Conservation (phyloP, 495 filamentous ascomycete genomes). For the Chaetomidium leptoderma region DNA sequence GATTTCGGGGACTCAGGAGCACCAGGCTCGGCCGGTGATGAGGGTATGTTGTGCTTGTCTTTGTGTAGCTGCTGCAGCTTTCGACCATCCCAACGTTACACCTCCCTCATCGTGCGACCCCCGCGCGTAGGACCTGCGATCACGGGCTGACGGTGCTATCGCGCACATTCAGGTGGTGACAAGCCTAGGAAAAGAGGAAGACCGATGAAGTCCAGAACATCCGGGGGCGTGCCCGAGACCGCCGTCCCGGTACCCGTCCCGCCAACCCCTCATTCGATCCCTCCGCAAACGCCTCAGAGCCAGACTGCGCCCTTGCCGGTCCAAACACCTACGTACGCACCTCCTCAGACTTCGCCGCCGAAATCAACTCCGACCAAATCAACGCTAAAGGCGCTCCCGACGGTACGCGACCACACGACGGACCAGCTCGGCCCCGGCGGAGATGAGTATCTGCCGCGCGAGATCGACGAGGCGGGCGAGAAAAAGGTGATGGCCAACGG, state of each 20-base stretch:
- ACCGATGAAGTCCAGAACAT: constrained; percentile 63
- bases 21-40: constrained; percentile 65
- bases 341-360: constrained; percentile 69
- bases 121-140: constrained; percentile 22
- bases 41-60: constrained; percentile 63
- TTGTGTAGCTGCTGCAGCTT: constrained; percentile 33
- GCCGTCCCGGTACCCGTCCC: constrained; percentile 49
- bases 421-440: constrained; percentile 87
- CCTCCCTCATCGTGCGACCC: constrained; percentile 37
- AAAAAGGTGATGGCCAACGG: constrained; percentile 86
- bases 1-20: constrained; percentile 57
- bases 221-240: constrained; percentile 44
- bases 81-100: constrained; percentile 27
- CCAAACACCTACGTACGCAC: constrained; percentile 49
- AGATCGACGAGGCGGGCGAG: constrained; percentile 89
- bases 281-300: constrained; percentile 74
- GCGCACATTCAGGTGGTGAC: constrained; percentile 43
- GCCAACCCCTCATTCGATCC: constrained; percentile 37
- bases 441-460: constrained; percentile 95
- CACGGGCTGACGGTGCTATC: constrained; percentile 38
- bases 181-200: constrained; percentile 82
- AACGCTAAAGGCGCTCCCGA: constrained; percentile 90
- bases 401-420: constrained; percentile 94
- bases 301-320: constrained; percentile 64
- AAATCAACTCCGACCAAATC: constrained; percentile 86